A percentile compares a stretch with the other conserved stretches of the same genome.
phyloP scores from a whole-genome alignment of 257 asterid genomes.

The Capsicum baccatum region DNA sequence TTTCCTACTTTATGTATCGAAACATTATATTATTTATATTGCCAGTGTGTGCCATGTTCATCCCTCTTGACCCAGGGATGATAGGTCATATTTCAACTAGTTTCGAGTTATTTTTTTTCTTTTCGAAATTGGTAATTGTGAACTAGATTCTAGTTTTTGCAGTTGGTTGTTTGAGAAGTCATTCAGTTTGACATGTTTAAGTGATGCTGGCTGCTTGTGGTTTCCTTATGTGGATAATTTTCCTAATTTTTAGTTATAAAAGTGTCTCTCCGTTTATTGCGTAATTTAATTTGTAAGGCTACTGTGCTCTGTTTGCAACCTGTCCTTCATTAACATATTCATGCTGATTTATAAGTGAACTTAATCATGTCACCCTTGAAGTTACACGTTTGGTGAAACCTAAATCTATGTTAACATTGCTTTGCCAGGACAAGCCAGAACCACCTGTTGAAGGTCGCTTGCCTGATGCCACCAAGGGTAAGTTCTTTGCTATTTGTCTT shows the following conservation, averaged over 20 bases:
- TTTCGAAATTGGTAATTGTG: too few relatives aligned
- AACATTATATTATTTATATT: not conserved
- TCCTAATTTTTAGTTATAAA: not conserved
- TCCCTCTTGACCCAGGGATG: not conserved
- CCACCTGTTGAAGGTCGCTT: constrained; percentile 84
- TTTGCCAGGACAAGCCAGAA: constrained; percentile 67
- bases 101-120: not conserved
- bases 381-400: not conserved
- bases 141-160: not conserved
- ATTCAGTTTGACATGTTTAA: not conserved
- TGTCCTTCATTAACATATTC: not conserved
- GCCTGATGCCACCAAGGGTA: constrained; percentile 92
- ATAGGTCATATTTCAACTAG: not conserved
- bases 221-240: too few relatives aligned
- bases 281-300: not conserved
- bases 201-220: not conserved
- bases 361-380: not conserved
- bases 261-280: not conserved
- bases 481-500: constrained; percentile 28
- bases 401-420: constrained; percentile 1
- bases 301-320: not conserved
- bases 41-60: not conserved
- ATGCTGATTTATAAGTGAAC: not conserved
- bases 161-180: not conserved
- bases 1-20: not conserved